Evolutionary conservation across 345 rosid species (phyloP), one percentile per base, ranked within the genome.

Genomic region (Cochlearia excelsa): DNA sequence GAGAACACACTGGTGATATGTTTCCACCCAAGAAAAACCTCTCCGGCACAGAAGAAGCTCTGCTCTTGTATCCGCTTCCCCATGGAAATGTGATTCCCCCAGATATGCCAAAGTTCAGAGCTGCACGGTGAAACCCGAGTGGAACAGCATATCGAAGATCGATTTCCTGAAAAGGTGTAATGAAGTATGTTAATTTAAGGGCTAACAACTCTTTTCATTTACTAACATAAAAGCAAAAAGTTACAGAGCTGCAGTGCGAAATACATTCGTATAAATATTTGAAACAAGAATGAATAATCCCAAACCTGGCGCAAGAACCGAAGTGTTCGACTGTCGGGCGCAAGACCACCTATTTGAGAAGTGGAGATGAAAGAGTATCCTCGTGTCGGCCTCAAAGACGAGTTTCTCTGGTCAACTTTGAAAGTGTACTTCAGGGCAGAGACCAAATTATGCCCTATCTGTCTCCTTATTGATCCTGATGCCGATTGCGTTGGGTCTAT

Each of bases 1-100:
- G 59, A 41, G 81, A 55, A 49, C 87, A 77, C 47, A 90, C 72
- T 26, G 99, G 97, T 67, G 97, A 93, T 48, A 78, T 44, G 79
- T 89, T 93, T 26, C 99, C 99, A 38, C 97, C 97, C 71, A 89
- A 63, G 81, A 82, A 93, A 77, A 87, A 85, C 71, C 94, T 89
- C 75, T 93, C 99, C 1, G 95, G 86, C 61, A 85, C 55, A 9
- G 83, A 82, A 37, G 92, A 74, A 45, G 85, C 73, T 73, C 60
- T 81, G 69, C 60, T 73, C 64, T 54, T 78, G 78, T 58, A 82
- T 38, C 91, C 95, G 65, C 51, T 49, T 67, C 95, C 96, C 89
- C 88, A 79, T 40, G 99, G 97, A 55, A 82, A 74, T 62, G 82
- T 71, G 58, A 85, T 76, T 56, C 99, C 97, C 26, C 79, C 80